phyloP scores from a whole-genome alignment of 192 early-diverging fungal species.

The Obelidium mucronatum region DNA sequence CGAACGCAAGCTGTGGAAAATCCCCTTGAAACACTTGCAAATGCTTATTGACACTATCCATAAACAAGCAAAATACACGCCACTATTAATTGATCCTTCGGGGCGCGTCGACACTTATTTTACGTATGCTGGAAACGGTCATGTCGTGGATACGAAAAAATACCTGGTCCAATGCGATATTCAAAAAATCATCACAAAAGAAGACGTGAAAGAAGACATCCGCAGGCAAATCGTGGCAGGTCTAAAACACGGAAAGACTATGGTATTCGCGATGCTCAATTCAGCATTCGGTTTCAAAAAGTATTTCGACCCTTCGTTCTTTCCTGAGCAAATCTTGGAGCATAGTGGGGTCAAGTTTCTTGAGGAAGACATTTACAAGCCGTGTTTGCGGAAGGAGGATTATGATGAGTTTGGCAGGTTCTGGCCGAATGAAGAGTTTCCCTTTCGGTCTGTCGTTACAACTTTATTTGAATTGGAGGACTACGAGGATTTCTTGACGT shows the following conservation, averaged over 20 bases:
- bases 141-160: slow-evolving; percentile 48
- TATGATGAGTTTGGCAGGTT: slow-evolving; percentile 36
- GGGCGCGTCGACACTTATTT: slow-evolving; percentile 46
- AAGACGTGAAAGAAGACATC: slow-evolving; percentile 36
- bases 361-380: slow-evolving; percentile 26
- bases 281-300: slow-evolving; percentile 43
- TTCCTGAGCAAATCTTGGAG: slow-evolving; percentile 36
- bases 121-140: slow-evolving; percentile 40
- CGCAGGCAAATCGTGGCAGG: slow-evolving; percentile 38
- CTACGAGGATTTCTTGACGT: slow-evolving; percentile 45
- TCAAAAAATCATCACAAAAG: slow-evolving; percentile 36
- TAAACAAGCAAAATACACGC: slow-evolving; percentile 41
- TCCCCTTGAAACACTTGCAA: slow-evolving; percentile 23
- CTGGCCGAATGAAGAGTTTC: slow-evolving; percentile 23
- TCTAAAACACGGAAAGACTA: slow-evolving; percentile 42
- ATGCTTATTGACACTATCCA: slow-evolving; percentile 38
- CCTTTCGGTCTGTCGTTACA: slow-evolving; percentile 45
- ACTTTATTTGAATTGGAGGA: slow-evolving; percentile 43
- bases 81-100: slow-evolving; percentile 48
- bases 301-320: slow-evolving; percentile 34
- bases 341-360: slow-evolving; percentile 32
- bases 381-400: slow-evolving; percentile 35
- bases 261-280: slow-evolving; percentile 45
- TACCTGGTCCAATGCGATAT: slow-evolving; percentile 40
- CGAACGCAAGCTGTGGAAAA: slow-evolving; percentile 11